Conservation (phyloP, 179 eudicot species). For the Silene coronaria region DNA sequence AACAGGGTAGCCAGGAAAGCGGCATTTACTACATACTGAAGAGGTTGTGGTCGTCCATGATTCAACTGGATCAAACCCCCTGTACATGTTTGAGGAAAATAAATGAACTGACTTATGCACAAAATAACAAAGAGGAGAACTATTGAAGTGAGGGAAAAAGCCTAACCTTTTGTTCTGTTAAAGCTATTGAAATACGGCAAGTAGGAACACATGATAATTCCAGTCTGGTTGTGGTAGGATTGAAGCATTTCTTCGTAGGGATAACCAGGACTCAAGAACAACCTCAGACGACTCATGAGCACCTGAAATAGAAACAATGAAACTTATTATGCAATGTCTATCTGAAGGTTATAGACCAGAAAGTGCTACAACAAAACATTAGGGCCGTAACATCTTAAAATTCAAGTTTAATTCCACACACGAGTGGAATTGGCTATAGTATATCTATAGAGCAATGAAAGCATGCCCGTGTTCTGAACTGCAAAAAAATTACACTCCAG, state of each 20-base stretch:
- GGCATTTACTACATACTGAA: conserved; percentile 88
- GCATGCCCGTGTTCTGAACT: background rate
- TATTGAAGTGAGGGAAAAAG: background rate
- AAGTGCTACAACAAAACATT: background rate
- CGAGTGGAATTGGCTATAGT: background rate
- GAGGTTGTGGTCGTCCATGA: conserved; percentile 96
- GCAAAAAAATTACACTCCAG: too few species aligned
- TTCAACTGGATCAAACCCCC: conserved; percentile 89
- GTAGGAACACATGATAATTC: conserved; percentile 81
- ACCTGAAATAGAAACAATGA: conserved; percentile 36
- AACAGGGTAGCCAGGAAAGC: conserved; percentile 84
- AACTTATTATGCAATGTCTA: background rate
- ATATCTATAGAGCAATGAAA: background rate
- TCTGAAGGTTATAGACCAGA: background rate
- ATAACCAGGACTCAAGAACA: conserved; percentile 90
- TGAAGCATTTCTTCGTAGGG: conserved; percentile 83
- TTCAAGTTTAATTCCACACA: background rate
- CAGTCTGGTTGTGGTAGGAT: conserved; percentile 82
- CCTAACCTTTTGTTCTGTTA: conserved; percentile 72
- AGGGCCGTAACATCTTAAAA: background rate
- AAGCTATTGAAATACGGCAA: conserved; percentile 76
- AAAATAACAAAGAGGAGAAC: background rate
- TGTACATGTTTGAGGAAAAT: conserved; percentile 23
- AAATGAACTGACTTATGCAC: background rate
- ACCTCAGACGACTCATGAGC: conserved; percentile 72